Conservation (phyloP, 257 asterid species). For the Haberlea rhodopensis region DNA sequence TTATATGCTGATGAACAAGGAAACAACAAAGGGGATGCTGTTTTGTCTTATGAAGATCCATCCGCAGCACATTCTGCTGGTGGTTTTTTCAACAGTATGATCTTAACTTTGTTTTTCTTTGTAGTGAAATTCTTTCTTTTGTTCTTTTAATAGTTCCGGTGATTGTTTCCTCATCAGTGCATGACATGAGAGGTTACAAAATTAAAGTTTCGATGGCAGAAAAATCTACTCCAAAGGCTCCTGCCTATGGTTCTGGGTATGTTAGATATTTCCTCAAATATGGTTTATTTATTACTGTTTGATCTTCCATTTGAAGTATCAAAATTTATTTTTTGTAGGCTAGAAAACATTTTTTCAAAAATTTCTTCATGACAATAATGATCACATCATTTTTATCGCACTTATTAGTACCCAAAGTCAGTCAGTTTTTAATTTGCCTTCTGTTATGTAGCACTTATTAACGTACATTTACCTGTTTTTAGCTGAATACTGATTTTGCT, state of each 20-base stretch:
- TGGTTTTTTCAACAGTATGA: constrained; percentile 84
- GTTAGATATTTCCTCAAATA: constrained; percentile 3
- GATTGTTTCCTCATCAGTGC: constrained; percentile 46
- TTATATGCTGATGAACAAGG: constrained; percentile 92
- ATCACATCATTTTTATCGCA: background rate
- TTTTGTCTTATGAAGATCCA: constrained; percentile 95
- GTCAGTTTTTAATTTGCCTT: background rate
- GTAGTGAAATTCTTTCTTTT: constrained; percentile 3
- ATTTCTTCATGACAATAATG: background rate
- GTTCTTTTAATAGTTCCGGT: constrained; percentile 2
- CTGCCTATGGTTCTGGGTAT: constrained; percentile 82
- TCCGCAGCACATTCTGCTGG: constrained; percentile 99
- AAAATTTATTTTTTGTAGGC: constrained; percentile 2
- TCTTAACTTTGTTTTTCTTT: constrained; percentile 16
- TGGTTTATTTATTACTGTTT: background rate
- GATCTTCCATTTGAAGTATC: background rate
- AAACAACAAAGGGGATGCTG: constrained; percentile 95
- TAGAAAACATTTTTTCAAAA: background rate
- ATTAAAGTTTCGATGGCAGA: constrained; percentile 94
- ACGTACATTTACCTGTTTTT: background rate
- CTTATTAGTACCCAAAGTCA: no score
- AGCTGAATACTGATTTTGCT: background rate
- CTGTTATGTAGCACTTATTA: background rate
- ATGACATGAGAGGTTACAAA: constrained; percentile 76
- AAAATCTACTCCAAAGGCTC: constrained; percentile 90